Base-by-base conservation (phyloP, 2,329 filamentous ascomycete species). In the Fusarium lyarnte region DNA sequence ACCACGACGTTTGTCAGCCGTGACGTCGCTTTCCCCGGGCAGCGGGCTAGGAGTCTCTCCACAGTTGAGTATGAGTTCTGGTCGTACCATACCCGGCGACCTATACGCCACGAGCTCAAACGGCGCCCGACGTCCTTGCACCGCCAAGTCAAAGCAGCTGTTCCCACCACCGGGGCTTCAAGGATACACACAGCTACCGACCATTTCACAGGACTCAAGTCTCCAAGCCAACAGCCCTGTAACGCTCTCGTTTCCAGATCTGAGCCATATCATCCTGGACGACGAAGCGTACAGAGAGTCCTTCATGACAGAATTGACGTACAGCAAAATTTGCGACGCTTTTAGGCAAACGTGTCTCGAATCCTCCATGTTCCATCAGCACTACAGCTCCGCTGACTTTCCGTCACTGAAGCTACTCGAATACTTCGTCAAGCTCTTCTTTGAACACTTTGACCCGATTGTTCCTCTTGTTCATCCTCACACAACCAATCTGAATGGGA, bases 381-480 rank as follows among this genome's bases (percentile, higher is more conserved):
- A 65, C 38, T 36, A 39, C 23, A 6, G n/a, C 4, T 55, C 58
- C 6, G 9, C 36, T 4, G 46, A 74, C 17, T 81, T 81, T 46
- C 80, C 78, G 8, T 61, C 70, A 19, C 55, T 74, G 6, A 58
- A 63, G 10, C 69, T 79, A 4, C 55, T 81, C 38, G 76, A 80
- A 43, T 71, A 77, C n/a, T 81, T 81, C 41, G 67, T 78, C 29
- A 74, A 64, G 9, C 73, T 82, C 1, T 82, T 78, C 49, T 80
- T 81, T 57, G 70, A 78, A 21, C 69, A 80, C 36, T 81, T 82
- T 43, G 74, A 80, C 57, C 72, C 76, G 2, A 77, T 80, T 10
- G 42, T 82, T 9, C 78, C 81, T 4, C 76, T 82, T 21, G 73
- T 80, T 1, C 77, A 82, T 38, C 47, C 64, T 12, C 64, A 38